Evolutionary conservation across 2,329 filamentous ascomycete species (phyloP).

Genomic region (Aureobasidium pullulans): DNA sequence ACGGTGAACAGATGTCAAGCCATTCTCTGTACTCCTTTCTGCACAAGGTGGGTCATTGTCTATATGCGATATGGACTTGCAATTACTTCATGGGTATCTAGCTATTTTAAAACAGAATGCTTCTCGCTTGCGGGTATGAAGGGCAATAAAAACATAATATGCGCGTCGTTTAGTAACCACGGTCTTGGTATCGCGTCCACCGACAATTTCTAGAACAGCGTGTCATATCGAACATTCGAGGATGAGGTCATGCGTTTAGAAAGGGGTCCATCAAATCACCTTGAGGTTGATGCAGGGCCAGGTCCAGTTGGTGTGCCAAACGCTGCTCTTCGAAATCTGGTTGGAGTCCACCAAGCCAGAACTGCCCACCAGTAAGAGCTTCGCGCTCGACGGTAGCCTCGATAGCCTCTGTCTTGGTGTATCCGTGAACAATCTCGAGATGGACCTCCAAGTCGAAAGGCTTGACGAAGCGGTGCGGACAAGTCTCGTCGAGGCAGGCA

Average conservation of each 20-base stretch:
- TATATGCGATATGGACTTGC: not conserved
- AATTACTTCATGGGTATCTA: constrained; percentile 7
- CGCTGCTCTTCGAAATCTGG: constrained; percentile 29
- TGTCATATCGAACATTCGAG: not conserved
- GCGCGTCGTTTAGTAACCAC: not conserved
- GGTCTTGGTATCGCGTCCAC: not conserved
- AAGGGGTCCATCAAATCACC: not conserved
- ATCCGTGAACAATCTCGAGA: constrained; percentile 38
- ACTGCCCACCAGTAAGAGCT: constrained; percentile 35
- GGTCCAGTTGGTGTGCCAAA: constrained; percentile 19
- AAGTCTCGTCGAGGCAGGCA: constrained; percentile 43
- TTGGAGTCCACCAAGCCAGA: constrained; percentile 37
- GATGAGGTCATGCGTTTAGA: not conserved
- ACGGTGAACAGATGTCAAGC: not conserved
- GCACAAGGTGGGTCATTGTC: not conserved
- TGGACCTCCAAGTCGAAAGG: constrained; percentile 53
- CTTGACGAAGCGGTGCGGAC: constrained; percentile 48
- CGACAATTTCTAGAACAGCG: no score
- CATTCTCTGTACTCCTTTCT: not conserved
- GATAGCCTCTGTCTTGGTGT: constrained; percentile 31
- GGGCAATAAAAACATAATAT: not conserved
- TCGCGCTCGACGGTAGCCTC: constrained; percentile 29
- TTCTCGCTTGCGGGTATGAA: not conserved
- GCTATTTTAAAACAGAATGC: constrained; percentile 3
- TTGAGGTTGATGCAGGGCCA: constrained; percentile 12